Evolutionary conservation across 305 asterid species (phyloP).

Genomic region (Ilex paraguariensis): DNA sequence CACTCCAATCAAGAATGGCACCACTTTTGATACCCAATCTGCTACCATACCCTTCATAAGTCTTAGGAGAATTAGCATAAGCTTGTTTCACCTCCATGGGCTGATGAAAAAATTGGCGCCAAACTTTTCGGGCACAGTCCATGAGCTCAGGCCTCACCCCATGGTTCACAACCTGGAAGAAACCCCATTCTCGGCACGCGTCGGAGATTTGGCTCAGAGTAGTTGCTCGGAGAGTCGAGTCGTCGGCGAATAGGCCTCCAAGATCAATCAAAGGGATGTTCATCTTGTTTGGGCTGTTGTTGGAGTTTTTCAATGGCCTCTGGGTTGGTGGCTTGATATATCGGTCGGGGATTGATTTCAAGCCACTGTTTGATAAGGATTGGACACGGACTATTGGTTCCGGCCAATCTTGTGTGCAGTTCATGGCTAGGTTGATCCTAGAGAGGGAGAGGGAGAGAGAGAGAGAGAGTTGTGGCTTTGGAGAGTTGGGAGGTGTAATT

Average conservation of each 20-base stretch:
- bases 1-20: not conserved
- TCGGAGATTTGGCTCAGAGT: not conserved
- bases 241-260: slow-evolving; percentile 10
- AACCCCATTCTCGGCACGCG: not conserved
- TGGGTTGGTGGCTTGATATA: slow-evolving; percentile 51
- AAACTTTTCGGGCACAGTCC: not conserved
- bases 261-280: slow-evolving; percentile 59
- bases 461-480: no score
- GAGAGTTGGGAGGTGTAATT: no score
- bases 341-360: slow-evolving; percentile 34
- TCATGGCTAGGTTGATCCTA: not conserved
- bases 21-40: not conserved
- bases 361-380: slow-evolving; percentile 47
- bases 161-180: not conserved
- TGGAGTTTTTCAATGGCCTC: slow-evolving; percentile 23
- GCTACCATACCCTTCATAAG: not conserved
- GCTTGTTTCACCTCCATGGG: not conserved
- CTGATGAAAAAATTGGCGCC: not conserved
- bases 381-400: slow-evolving; percentile 80
- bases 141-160: not conserved
- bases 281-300: not conserved
- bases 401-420: slow-evolving; percentile 51
- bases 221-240: not conserved
- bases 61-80: not conserved
- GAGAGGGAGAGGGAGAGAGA: no score